phyloP scores from a whole-genome alignment of 441 rosid genomes.

The Syzygium malaccense region DNA sequence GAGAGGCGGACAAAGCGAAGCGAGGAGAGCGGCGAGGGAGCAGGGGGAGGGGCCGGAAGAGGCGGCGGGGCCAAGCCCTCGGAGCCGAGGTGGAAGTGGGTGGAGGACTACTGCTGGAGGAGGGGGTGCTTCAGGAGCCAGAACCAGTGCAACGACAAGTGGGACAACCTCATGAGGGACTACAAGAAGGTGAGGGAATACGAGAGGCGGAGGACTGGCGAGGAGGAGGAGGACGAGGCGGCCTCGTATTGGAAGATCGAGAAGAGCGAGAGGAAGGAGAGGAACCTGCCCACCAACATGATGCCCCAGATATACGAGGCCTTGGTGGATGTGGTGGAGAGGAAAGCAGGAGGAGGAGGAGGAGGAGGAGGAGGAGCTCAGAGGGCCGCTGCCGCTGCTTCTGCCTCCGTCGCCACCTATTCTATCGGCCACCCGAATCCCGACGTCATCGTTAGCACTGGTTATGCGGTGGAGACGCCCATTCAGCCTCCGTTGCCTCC shows the following conservation, averaged over 20 bases:
- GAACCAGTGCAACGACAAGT: constrained; percentile 95
- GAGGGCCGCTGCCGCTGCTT: background rate
- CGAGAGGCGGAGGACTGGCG: constrained; percentile 28
- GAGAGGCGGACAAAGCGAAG: constrained; percentile 67
- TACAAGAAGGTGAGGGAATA: constrained; percentile 85
- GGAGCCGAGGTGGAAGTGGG: constrained; percentile 95
- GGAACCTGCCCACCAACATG: constrained; percentile 75
- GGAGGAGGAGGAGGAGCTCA: constrained; percentile 12
- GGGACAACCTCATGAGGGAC: constrained; percentile 97
- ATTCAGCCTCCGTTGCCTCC: constrained; percentile 24
- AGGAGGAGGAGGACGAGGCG: constrained; percentile 9
- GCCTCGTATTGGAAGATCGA: constrained; percentile 77
- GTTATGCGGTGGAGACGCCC: constrained; percentile 17
- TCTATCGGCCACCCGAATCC: background rate
- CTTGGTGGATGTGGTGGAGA: constrained; percentile 66
- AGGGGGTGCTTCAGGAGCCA: constrained; percentile 76
- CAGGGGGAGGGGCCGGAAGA: constrained; percentile 19
- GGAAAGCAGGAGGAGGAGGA: constrained; percentile 13
- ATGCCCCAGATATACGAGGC: constrained; percentile 61
- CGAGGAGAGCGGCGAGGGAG: constrained; percentile 14
- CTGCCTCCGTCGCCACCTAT: background rate
- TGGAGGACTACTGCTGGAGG: constrained; percentile 84
- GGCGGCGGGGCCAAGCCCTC: constrained; percentile 28
- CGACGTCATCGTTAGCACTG: background rate
- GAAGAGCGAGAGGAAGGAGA: constrained; percentile 71